phyloP scores from a whole-genome alignment of 2,329 filamentous ascomycete species.

The Metarhizium guizhouense region DNA sequence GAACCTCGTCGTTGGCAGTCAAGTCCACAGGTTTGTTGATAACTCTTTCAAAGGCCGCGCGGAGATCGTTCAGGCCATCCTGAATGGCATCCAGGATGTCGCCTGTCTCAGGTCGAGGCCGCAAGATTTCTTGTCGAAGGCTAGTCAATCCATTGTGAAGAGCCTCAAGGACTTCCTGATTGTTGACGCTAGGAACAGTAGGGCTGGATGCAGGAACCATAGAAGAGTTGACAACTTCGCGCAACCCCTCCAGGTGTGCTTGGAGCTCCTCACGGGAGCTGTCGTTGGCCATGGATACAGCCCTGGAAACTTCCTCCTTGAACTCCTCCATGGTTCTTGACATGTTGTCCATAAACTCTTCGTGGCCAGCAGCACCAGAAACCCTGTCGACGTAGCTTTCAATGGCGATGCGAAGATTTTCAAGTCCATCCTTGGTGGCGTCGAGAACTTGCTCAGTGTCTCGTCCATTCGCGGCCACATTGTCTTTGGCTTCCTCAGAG shows the following conservation, averaged over 20 bases:
- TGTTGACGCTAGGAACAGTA: slow-evolving; percentile 24
- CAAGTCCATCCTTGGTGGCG: slow-evolving; percentile 78
- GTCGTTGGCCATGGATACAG: slow-evolving; percentile 41
- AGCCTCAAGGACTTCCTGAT: slow-evolving; percentile 61
- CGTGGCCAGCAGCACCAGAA: slow-evolving; percentile 59
- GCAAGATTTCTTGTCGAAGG: slow-evolving; percentile 66
- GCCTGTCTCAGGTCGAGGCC: slow-evolving; percentile 61
- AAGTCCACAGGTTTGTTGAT: slow-evolving; percentile 73
- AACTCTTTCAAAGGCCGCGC: slow-evolving; percentile 67
- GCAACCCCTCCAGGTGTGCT: slow-evolving; percentile 73
- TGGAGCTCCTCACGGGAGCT: slow-evolving; percentile 58
- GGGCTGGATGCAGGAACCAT: slow-evolving; percentile 51
- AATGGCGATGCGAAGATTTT: slow-evolving; percentile 70
- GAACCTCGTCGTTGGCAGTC: slow-evolving; percentile 79
- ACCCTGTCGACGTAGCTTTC: slow-evolving; percentile 71
- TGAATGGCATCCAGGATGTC: slow-evolving; percentile 86
- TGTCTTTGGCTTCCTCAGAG: slow-evolving; percentile 62
- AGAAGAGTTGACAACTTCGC: slow-evolving; percentile 65
- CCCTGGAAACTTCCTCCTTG: slow-evolving; percentile 56
- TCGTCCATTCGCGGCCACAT: slow-evolving; percentile 66
- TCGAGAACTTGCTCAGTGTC: slow-evolving; percentile 86
- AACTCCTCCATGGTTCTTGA: slow-evolving; percentile 56
- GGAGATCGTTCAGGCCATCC: slow-evolving; percentile 73
- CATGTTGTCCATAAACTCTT: slow-evolving; percentile 68
- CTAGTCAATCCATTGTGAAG: slow-evolving; percentile 65